These are phyloP conservation scores for Crataegus laevigata DNA, from an alignment of 306 rosid species.

Conservation along the genomic window DNA sequence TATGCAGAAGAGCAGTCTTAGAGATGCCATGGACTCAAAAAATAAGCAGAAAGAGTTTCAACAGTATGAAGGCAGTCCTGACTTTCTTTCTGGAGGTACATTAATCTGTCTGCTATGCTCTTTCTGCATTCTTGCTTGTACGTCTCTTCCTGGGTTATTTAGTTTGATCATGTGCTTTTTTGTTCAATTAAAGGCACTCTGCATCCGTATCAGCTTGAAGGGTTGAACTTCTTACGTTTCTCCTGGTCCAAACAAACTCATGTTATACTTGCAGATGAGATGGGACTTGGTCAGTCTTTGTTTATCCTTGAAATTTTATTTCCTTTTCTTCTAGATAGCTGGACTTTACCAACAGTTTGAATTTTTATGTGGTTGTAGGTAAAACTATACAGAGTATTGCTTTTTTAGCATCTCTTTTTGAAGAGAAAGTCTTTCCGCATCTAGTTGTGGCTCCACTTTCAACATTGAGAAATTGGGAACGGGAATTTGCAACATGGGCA, in stretches of 20 bases:
- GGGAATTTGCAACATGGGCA: conserved; percentile 98
- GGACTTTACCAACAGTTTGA: conserved; percentile 9
- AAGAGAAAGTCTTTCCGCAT: conserved; percentile 70
- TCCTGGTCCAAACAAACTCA: conserved; percentile 99
- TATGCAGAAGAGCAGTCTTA: conserved; percentile 51
- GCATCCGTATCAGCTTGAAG: conserved; percentile 99
- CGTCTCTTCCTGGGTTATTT: conserved; percentile 1
- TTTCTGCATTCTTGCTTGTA: conserved; percentile 14
- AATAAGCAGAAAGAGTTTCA: conserved; percentile 87
- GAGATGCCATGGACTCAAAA: conserved; percentile 51
- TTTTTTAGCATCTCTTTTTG: conserved; percentile 82
- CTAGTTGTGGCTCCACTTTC: conserved; percentile 98
- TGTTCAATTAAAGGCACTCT: conserved; percentile 55
- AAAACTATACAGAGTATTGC: conserved; percentile 99
- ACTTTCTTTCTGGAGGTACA: conserved; percentile 75
- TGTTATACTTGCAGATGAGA: conserved; percentile 97
- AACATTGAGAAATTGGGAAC: conserved; percentile 95
- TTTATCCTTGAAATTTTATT: conserved; percentile 8
- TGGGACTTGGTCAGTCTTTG: conserved; percentile 85
- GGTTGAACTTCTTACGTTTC: conserved; percentile 88
- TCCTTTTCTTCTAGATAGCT: conserved; percentile 13
- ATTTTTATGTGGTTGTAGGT: conserved; percentile 44
- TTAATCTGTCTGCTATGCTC: conserved; percentile 9
- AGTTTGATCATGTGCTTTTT: conserved; percentile 23
- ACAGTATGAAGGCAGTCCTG: conserved; percentile 78